These are phyloP conservation scores for Aulographum hederae DNA, from an alignment of 2,329 filamentous ascomycete genomes.

Conservation along the genomic window DNA sequence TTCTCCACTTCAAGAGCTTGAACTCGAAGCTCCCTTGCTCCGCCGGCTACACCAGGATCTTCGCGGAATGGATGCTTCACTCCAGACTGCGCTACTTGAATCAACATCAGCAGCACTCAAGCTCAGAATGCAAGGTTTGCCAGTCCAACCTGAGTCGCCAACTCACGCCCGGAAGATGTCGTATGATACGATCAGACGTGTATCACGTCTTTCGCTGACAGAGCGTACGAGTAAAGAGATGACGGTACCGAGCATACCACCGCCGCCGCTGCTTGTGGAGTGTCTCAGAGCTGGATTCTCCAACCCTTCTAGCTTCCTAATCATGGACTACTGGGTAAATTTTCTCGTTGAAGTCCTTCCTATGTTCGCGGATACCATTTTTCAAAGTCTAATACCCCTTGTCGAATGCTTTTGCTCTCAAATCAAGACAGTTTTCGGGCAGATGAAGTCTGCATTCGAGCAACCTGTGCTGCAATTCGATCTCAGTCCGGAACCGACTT, in stretches of 20 bases:
- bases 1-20: conserved; percentile 37
- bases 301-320: conserved; percentile 51
- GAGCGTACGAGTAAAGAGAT: conserved; percentile 3
- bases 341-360: conserved; percentile 73
- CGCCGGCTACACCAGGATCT: conserved; percentile 46
- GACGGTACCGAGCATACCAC: conserved; percentile 13
- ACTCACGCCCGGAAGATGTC: background rate
- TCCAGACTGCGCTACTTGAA: conserved; percentile 63
- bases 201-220: background rate
- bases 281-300: conserved; percentile 70
- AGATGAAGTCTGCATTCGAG: conserved; percentile 47
- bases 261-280: conserved; percentile 59
- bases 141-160: background rate
- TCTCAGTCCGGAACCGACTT: conserved; percentile 46
- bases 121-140: conserved; percentile 19
- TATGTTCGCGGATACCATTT: conserved; percentile 67
- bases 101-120: conserved; percentile 59
- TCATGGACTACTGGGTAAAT: conserved; percentile 80
- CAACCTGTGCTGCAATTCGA: conserved; percentile 15
- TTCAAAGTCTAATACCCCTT: conserved; percentile 76
- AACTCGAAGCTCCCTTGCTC: conserved; percentile 54
- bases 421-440: conserved; percentile 53
- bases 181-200: background rate
- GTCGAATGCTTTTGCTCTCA: conserved; percentile 78
- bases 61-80: conserved; percentile 42